Base-by-base conservation (phyloP, 768 basidiomycete genomes). In the Exidia glandulosa region DNA sequence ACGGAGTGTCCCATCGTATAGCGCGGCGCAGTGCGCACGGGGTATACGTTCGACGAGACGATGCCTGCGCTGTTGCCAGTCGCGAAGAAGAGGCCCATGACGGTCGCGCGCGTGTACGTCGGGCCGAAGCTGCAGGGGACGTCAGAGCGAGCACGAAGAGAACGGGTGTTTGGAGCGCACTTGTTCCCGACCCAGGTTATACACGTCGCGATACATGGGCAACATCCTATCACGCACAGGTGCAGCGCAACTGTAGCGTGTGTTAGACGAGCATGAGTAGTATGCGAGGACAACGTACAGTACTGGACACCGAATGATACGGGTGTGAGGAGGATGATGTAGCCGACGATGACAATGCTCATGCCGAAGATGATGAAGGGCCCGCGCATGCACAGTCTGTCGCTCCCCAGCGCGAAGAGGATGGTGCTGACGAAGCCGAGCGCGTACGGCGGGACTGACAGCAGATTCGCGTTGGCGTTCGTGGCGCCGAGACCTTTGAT, bases 371-470 rank as follows among this genome's bases (percentile, higher is more conserved):
- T 32, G 59, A 75, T 67, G 68, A 75, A 72, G 48, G 69, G 63
- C 1, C 71, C 75, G 36, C 77, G 68, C 27, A 63, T 65, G 27
- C 66, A 60, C 34, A 65, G 63, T 16, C 65, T 60, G 65, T 78
- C 77, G 16, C 67, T 69, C n/a, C 67, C 57, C 45, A 66, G 68
- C 45, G 71, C 74, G 1, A 71, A 72, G 19, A 60, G 56, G 61
- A 77, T 62, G 5, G 76, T 77, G 48, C 72, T 68, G 64, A 72
- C 62, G 67, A 75, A 76, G 19, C 70, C 73, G 36, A 75, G 66
- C 25, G 72, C 73, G 65, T 75, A 77, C 14, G 77, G 66, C 1
- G 64, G 64, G 3, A 63, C 66, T 10, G 63, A 66, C 25, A 67
- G 62, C 12, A 62, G 47, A 41, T 65, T 60, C 9, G 64, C 60